Evolutionary conservation across 352 stramenopile genomes (phyloP), one percentile per base, ranked within the genome.

Genomic region (Pythium volutum): DNA sequence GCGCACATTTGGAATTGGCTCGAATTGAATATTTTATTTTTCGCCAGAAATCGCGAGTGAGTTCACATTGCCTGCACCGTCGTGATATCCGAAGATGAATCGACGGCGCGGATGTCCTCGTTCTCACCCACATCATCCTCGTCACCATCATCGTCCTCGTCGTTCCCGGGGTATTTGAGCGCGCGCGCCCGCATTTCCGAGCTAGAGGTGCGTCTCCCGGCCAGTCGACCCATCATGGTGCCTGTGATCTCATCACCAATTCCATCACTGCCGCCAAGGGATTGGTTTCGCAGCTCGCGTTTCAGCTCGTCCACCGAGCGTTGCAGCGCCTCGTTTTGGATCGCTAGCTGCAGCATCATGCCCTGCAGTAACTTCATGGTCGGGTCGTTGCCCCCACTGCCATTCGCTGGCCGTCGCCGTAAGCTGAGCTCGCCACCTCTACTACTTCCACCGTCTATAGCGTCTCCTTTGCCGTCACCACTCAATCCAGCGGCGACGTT

Each of bases 311-410:
- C 78, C 5, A 87, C 50, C 14, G 77, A 69, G n/a, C 69, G 75
- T 38, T 84, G 42, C 10, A 85, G 60, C 10, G 60, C 70, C 41
- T 82, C 75, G 53, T 84, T 87, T 58, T 85, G 75, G 9, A 85
- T 64, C 20, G 77, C 75, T 4, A 87, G 64, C 47, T 85, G 77
- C 7, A 87, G 47, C 11, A 87, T 63, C 75, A 87, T 84, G 34
- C 73, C 77, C 49, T 84, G 66, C 1, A 87, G 60, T 10, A 79
- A 53, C 51, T 68, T 83, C n/a, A 54, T 76, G 23, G 64, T 67
- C 11, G 45, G 62, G 36, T 52, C 63, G 36, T 47, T 31, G 31
- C 31, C 4, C 25, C 16, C 26, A 6, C 10, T 38, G 50, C 20
- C 15, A 33, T 34, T 41, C 29, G 16, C 36, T 48, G 18, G 22